Base-by-base conservation (phyloP, 169 alveolate species). In the Nephromyces sp. region DNA sequence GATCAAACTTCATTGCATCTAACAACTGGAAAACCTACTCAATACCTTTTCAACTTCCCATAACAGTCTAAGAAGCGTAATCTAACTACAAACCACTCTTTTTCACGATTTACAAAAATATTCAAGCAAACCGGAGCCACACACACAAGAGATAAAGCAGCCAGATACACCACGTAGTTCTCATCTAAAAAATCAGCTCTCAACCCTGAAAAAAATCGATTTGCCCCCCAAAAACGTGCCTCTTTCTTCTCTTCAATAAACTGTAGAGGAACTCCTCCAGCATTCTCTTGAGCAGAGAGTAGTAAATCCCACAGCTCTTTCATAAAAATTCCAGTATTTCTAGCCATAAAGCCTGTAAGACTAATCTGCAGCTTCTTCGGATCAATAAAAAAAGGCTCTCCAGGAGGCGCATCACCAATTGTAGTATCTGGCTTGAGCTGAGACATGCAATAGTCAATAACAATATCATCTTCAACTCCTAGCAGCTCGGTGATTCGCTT, bases 381-480 rank as follows among this genome's bases (percentile, higher is more conserved):
- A 53, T 75, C 51, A 15, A 76, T 63, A 15, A 15, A 15, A 43
- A 15, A 15, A 15, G 15, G 15, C 25, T 43, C 57, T 43, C 57
- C 57, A 43, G 25, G 15, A 15, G 57, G n/a, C n/a, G n/a, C 15
- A 15, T 75, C 81, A 3, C 68, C 75, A 21, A 73, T 63, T 53
- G 66, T 35, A 25, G 81, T 72, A 43, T 76, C 77, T n/a, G 79
- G 78, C 32, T 66, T 70, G 22, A 81, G 61, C 62, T 72, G 85
- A 30, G 76, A 28, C 30, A 63, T 80, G 35, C 80, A 72, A 28
- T 79, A 77, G 3, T 68, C 57, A 43, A 51, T 77, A 0, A 78
- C 79, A 32, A 81, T 78, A 3, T 81, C 86, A 25, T 81, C 86
- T 61, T 81, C 86, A 30, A 81, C 33, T 61, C 85, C 86, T 27